Evolutionary conservation across 2,329 filamentous ascomycete genomes (phyloP).

Genomic region (Amauroascus niger): DNA sequence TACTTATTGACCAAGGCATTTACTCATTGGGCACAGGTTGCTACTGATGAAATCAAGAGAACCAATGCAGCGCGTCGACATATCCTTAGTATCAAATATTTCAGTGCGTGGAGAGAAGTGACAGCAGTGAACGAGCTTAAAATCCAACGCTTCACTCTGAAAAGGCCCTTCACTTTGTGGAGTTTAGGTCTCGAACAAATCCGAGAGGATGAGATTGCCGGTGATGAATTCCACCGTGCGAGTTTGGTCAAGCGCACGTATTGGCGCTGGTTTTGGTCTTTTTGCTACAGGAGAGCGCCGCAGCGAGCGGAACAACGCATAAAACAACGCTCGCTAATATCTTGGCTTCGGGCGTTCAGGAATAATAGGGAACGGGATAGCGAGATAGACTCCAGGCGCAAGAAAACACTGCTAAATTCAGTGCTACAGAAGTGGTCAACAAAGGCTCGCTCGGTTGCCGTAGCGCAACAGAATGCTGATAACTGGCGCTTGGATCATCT

Average conservation of each 20-base stretch:
- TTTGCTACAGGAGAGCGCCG: conserved; percentile 37
- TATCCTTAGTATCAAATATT: conserved; percentile 59
- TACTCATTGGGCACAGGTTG: conserved; percentile 57
- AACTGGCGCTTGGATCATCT: conserved; percentile 26
- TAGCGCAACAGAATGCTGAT: conserved; percentile 26
- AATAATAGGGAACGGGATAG: conserved; percentile 33
- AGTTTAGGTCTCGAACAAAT: conserved; percentile 34
- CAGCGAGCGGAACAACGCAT: conserved; percentile 36
- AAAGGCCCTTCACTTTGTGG: conserved; percentile 49
- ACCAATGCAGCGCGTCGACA: conserved; percentile 61
- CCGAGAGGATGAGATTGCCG: conserved; percentile 28
- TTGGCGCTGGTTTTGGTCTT: conserved; percentile 39
- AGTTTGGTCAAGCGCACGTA: conserved; percentile 29
- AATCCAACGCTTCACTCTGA: conserved; percentile 43
- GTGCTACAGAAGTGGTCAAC: conserved; percentile 30
- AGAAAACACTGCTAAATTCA: conserved; percentile 22
- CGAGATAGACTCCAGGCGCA: conserved; percentile 30
- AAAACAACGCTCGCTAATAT: conserved; percentile 34
- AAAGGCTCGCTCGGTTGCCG: conserved; percentile 24
- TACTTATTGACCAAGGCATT: conserved; percentile 57
- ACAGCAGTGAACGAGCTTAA: conserved; percentile 51
- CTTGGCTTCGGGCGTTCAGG: conserved; percentile 34
- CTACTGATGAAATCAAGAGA: conserved; percentile 55
- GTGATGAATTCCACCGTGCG: conserved; percentile 24
- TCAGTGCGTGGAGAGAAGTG: conserved; percentile 59